Conservation (phyloP, 768 basidiomycete species). For the Collybia sordida region DNA sequence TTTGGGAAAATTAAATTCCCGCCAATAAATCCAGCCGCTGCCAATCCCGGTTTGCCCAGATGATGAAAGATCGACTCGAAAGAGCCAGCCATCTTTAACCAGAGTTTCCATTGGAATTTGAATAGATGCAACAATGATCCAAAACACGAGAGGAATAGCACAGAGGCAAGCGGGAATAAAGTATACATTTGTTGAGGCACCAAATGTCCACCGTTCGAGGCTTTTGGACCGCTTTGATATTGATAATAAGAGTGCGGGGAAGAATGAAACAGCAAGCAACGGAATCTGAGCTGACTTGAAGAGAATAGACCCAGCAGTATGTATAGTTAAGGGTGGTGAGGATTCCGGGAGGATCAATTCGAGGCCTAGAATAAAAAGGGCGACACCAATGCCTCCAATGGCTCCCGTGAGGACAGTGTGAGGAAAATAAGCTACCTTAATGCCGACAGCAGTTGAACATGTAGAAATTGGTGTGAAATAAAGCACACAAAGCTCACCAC, state of each 20-base stretch:
- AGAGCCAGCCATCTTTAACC: conserved; percentile 17
- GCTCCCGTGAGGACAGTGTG: conserved; percentile 22
- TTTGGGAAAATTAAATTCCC: conserved; percentile 18
- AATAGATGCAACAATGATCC: conserved; percentile 9
- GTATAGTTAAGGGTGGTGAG: conserved; percentile 10
- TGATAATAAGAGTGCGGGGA: conserved; percentile 18
- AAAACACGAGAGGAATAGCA: conserved; percentile 16
- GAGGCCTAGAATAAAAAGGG: conserved; percentile 19
- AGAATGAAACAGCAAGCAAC: conserved; percentile 17
- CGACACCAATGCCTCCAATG: conserved; percentile 21
- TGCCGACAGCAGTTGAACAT: neutral
- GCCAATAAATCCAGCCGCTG: conserved; percentile 22
- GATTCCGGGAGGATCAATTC: neutral
- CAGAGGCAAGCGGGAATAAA: conserved; percentile 17
- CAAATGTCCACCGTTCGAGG: conserved; percentile 16
- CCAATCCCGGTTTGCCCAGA: conserved; percentile 9
- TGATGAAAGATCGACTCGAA: conserved; percentile 13
- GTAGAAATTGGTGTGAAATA: no score
- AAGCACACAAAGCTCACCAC: conserved; percentile 10
- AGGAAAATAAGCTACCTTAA: conserved; percentile 24
- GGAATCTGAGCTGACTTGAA: conserved; percentile 15
- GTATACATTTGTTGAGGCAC: conserved; percentile 13
- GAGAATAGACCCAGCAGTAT: conserved; percentile 8
- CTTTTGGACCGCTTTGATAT: conserved; percentile 13
- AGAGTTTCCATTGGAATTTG: conserved; percentile 5